Conservation (phyloP, 805 yeast species). For the Lipomyces yamadae region DNA sequence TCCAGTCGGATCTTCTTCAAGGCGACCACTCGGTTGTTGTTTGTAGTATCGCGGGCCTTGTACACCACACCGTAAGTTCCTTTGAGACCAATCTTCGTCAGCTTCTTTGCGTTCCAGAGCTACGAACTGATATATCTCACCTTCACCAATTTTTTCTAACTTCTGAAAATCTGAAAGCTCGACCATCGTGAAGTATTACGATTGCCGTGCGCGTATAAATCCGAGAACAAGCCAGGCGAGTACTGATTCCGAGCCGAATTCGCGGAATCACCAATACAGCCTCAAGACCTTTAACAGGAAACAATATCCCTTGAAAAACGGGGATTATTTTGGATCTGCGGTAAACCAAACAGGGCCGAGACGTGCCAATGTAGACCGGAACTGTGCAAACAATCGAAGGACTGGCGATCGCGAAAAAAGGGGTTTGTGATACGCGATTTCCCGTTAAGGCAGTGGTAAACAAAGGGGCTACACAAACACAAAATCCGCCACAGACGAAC, state of each 20-base stretch:
- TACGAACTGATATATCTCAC: conserved; percentile 50
- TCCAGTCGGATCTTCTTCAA: conserved; percentile 92
- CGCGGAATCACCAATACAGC: not conserved
- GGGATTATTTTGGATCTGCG: not conserved
- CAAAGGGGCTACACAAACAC: not conserved
- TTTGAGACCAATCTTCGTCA: conserved; percentile 30
- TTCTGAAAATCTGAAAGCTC: conserved; percentile 91
- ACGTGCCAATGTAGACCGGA: not conserved
- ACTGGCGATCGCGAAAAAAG: not conserved
- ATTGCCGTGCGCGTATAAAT: conserved; percentile 1
- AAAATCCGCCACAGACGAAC: not conserved
- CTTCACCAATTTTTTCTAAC: conserved; percentile 96
- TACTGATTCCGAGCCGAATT: not conserved
- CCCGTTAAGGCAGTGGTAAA: not conserved
- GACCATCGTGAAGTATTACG: conserved; percentile 57
- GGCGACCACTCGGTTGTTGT: conserved; percentile 93
- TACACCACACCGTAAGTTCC: conserved; percentile 98
- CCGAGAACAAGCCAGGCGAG: not conserved
- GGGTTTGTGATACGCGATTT: not conserved
- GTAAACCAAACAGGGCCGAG: not conserved
- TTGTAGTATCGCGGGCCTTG: conserved; percentile 87
- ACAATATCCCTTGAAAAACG: not conserved
- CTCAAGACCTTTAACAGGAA: not conserved
- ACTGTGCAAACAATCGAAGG: not conserved
- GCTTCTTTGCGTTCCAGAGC: not conserved